These are phyloP conservation scores for Colletotrichum echinochloae DNA, from an alignment of 2,329 filamentous ascomycete species.

Conservation along the genomic window DNA sequence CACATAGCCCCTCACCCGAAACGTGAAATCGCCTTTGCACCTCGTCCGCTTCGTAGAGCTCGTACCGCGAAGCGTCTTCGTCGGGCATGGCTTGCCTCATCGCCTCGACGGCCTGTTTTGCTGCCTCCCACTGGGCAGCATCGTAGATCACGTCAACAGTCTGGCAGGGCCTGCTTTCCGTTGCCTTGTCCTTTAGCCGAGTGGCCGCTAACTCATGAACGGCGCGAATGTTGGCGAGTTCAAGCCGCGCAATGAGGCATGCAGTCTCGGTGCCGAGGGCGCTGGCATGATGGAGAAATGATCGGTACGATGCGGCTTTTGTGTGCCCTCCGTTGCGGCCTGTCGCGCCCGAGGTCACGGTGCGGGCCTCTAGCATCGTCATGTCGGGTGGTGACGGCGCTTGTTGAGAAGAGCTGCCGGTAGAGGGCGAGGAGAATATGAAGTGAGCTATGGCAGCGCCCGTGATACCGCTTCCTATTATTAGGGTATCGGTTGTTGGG, in stretches of 20 bases:
- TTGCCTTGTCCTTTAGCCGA: slow-evolving; percentile 48
- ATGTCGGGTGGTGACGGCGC: slow-evolving; percentile 45
- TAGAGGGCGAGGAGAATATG: slow-evolving; percentile 37
- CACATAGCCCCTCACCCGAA: slow-evolving; percentile 52
- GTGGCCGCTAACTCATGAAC: slow-evolving; percentile 65
- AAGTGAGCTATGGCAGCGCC: slow-evolving; percentile 55
- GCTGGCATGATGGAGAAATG: slow-evolving; percentile 60
- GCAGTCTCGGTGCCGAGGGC: slow-evolving; percentile 62
- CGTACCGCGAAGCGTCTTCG: slow-evolving; percentile 58
- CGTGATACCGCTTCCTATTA: slow-evolving; percentile 69
- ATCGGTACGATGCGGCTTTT: slow-evolving; percentile 60
- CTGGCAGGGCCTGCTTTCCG: slow-evolving; percentile 62
- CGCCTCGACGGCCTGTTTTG: slow-evolving; percentile 54
- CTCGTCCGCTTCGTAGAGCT: slow-evolving; percentile 56
- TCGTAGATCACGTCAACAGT: slow-evolving; percentile 72
- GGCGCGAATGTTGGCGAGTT: slow-evolving; percentile 65
- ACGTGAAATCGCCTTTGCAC: slow-evolving; percentile 47
- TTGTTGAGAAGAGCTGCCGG: slow-evolving; percentile 8
- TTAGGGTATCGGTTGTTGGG: slow-evolving; percentile 58
- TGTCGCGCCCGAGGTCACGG: slow-evolving; percentile 64
- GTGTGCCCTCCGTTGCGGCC: slow-evolving; percentile 67
- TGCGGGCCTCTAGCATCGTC: slow-evolving; percentile 63
- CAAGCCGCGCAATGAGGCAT: slow-evolving; percentile 62
- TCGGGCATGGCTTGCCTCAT: slow-evolving; percentile 59
- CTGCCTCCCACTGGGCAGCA: slow-evolving; percentile 52